These are phyloP conservation scores for Metschnikowia borealis DNA, from an alignment of 805 yeast genomes.

Conservation along the genomic window DNA sequence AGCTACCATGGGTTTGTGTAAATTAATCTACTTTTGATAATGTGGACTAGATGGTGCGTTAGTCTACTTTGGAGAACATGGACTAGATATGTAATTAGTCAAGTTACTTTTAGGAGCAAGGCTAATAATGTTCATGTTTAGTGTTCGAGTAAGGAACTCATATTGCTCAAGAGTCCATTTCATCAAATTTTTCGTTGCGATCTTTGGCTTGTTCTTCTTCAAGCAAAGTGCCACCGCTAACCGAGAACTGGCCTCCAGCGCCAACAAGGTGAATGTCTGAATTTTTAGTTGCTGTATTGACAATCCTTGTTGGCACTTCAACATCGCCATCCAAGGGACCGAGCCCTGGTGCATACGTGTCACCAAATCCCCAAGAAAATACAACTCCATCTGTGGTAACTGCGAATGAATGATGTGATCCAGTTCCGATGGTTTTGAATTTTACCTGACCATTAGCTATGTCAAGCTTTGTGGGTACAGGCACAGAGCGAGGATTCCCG, in stretches of 20 bases:
- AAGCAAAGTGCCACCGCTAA: conserved; percentile 75
- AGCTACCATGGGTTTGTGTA: too few species aligned
- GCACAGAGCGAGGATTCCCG: conserved; percentile 79
- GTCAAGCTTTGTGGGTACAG: conserved; percentile 70
- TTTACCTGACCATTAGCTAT: conserved; percentile 27
- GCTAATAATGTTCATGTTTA: background rate
- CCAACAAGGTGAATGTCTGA: conserved; percentile 69
- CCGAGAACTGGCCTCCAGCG: conserved; percentile 97
- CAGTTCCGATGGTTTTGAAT: conserved; percentile 58
- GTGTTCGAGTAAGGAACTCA: background rate
- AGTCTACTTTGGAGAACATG: too few species aligned
- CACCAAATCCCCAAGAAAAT: conserved; percentile 98
- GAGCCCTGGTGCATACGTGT: conserved; percentile 92
- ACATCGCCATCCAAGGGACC: conserved; percentile 90
- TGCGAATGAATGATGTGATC: conserved; percentile 91
- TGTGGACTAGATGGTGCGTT: too few species aligned
- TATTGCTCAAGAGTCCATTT: conserved; percentile 30
- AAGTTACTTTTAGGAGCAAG: background rate
- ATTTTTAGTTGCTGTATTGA: conserved; percentile 87
- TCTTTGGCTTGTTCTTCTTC: conserved; percentile 48
- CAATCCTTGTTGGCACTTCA: conserved; percentile 81
- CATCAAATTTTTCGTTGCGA: conserved; percentile 49
- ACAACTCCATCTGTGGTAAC: conserved; percentile 78
- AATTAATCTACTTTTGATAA: too few species aligned
- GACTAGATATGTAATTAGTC: background rate